Evolutionary conservation across 1,284 basidiomycete species (phyloP).

Genomic region (Cryptococcus amylolentus): DNA sequence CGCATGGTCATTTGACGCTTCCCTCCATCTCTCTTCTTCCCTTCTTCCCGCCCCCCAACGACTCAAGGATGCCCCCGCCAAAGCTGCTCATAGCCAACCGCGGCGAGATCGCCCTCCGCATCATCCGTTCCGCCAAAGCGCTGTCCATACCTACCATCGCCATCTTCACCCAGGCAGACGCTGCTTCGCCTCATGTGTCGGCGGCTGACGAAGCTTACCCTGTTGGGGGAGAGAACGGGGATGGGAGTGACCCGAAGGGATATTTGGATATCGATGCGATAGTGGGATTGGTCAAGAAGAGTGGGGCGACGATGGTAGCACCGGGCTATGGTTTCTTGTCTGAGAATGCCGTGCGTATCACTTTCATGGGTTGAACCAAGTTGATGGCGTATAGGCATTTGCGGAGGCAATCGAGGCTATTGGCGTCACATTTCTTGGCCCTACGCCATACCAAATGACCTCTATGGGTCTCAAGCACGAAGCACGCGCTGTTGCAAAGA

Average conservation of each 20-base stretch:
- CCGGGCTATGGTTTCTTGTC: slow-evolving; percentile 66
- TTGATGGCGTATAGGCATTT: slow-evolving; percentile 45
- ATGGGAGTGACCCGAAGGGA: slow-evolving; percentile 46
- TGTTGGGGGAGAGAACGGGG: slow-evolving; percentile 29
- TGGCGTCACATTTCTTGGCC: slow-evolving; percentile 62
- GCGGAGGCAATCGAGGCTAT: slow-evolving; percentile 53
- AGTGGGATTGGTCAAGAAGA: slow-evolving; percentile 52
- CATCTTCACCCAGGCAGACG: slow-evolving; percentile 81
- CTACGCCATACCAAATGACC: slow-evolving; percentile 55
- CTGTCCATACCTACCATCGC: slow-evolving; percentile 85
- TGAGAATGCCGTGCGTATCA: slow-evolving; percentile 54
- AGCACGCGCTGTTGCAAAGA: slow-evolving; percentile 55
- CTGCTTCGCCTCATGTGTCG: slow-evolving; percentile 67
- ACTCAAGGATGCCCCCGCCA: slow-evolving; percentile 11
- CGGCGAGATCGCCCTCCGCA: slow-evolving; percentile 90
- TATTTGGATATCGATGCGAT: slow-evolving; percentile 54
- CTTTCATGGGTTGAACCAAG: neutral
- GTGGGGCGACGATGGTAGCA: slow-evolving; percentile 57
- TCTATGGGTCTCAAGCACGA: slow-evolving; percentile 64
- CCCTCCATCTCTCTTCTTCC: neutral
- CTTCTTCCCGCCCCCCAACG: neutral
- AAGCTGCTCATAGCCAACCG: slow-evolving; percentile 82
- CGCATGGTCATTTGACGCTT: neutral
- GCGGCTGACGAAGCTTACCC: slow-evolving; percentile 41
- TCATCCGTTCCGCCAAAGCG: slow-evolving; percentile 79